Evolutionary conservation across 2,329 filamentous ascomycete species (phyloP).

Genomic region (Fusarium humuli): DNA sequence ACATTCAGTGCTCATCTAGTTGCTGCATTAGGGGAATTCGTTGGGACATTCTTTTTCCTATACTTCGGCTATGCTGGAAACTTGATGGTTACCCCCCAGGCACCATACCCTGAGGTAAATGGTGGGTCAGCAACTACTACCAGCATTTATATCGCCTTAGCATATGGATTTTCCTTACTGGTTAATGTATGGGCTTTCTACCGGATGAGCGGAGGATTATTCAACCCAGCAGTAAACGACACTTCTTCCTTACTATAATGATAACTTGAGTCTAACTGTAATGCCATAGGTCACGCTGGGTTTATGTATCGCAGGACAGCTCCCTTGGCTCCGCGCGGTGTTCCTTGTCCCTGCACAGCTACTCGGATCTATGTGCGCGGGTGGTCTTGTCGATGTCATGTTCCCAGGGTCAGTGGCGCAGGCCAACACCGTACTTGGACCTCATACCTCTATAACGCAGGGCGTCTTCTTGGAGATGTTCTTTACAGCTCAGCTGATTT

Average conservation of each 20-base stretch:
- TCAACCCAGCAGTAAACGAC: slow-evolving; percentile 50
- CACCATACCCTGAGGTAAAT: slow-evolving; percentile 4
- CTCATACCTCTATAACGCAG: slow-evolving; percentile 60
- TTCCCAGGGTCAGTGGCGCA: slow-evolving; percentile 65
- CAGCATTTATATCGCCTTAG: slow-evolving; percentile 24
- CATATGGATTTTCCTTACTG: slow-evolving; percentile 52
- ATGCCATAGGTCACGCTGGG: slow-evolving; percentile 27
- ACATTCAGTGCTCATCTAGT: slow-evolving; percentile 19
- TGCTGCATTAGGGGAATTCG: slow-evolving; percentile 27
- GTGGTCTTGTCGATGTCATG: slow-evolving; percentile 64
- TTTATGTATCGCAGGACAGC: slow-evolving; percentile 27
- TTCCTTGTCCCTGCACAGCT: slow-evolving; percentile 66
- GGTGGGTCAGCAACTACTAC: slow-evolving; percentile 16
- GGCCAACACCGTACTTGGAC: slow-evolving; percentile 60
- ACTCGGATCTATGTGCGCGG: slow-evolving; percentile 65
- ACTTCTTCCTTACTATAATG: not conserved
- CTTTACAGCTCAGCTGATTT: slow-evolving; percentile 68
- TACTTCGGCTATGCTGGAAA: slow-evolving; percentile 38
- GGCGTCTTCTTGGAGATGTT: slow-evolving; percentile 75
- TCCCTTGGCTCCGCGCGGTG: slow-evolving; percentile 21
- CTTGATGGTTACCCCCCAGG: slow-evolving; percentile 21
- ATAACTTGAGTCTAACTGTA: not conserved
- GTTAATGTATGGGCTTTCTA: slow-evolving; percentile 66
- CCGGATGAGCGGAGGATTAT: slow-evolving; percentile 60
- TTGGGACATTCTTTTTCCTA: slow-evolving; percentile 37